Percentiles rank a stretch among this genome's conserved stretches.
Conservation (phyloP, 441 rosid genomes). For the Populus hybrid region DNA sequence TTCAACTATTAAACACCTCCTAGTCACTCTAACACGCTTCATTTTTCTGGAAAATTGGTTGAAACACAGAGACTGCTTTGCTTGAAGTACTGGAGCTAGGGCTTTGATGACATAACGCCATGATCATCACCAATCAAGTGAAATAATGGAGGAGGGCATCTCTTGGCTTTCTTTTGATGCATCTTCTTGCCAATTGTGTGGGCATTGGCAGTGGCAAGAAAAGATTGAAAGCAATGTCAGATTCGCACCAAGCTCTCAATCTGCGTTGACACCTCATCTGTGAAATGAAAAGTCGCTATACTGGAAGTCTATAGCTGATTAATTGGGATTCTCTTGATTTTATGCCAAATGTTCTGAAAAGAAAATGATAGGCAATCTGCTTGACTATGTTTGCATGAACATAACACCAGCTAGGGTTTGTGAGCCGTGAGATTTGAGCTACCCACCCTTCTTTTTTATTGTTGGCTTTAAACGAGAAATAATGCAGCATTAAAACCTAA, state of each 20-base stretch:
- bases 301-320: neutral
- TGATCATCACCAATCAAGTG: too few relatives aligned
- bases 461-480: neutral
- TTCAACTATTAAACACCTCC: too few relatives aligned
- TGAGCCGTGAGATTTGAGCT: neutral
- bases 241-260: neutral
- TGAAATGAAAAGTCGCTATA: neutral
- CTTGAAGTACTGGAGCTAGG: too few relatives aligned
- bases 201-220: conserved; percentile 16
- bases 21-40: too few relatives aligned
- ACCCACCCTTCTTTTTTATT: neutral
- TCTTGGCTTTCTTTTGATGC: too few relatives aligned
- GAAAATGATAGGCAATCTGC: conserved; percentile 12
- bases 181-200: neutral
- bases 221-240: conserved; percentile 18
- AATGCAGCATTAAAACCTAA: too few relatives aligned
- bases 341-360: conserved; percentile 10
- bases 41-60: too few relatives aligned
- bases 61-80: too few relatives aligned
- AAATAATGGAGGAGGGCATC: too few relatives aligned
- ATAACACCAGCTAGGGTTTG: neutral
- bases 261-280: conserved; percentile 2
- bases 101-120: too few relatives aligned
- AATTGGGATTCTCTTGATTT: neutral
- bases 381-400: neutral